Base-by-base conservation (phyloP, 2,329 filamentous ascomycete genomes). In the Pseudonectria buxi region DNA sequence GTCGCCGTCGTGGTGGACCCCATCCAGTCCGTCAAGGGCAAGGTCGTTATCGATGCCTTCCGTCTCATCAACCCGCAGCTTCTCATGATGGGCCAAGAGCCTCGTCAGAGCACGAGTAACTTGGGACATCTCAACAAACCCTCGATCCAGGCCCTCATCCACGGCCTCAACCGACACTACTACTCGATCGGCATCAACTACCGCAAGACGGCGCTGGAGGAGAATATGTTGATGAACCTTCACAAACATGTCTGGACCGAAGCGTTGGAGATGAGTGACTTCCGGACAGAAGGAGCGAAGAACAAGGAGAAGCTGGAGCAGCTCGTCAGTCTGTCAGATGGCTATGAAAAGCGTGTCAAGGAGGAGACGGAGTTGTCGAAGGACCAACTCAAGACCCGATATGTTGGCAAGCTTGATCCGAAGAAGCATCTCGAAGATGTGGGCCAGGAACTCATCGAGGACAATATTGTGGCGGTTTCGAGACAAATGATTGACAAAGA, bases 201-300 rank as follows among this genome's bases (percentile, higher is more conserved):
- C 67, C 77, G 90, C 58, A 98, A 98, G 72, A 95, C 90, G 1
- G 90, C 87, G 1, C 72, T 98, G 33, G 92, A 98, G 63, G 94
- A 98, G 72, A 96, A 95, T 65, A 98, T 98, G 92, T 67, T 98
- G 55, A 98, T 98, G 94, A 98, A 98, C 61, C 71, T 98, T 48
- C 92, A 98, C 76, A 98, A 98, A 74, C 92, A 96, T 51, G 89
- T 95, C 29, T 98, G 92, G 92, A 98, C 94, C 1, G 92, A 98
- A 63, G 92, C 90, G 5, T 65, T 98, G 47, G 80, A 95, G 60
- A 96, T 98, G 88, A 86, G 90, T 42, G 89, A 96, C 63, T 98
- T 98, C 74, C 77, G 81, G 47, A 69, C 78, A 38, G 90, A 96
- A 59, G 86, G 81, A 37, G 72, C 80, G 46, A 79, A 84, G 60